A percentile compares a stretch with the other conserved stretches of the same genome.
Conservation (phyloP, 2,329 filamentous ascomycete species). For the Sclerotinia sclerotiorum region DNA sequence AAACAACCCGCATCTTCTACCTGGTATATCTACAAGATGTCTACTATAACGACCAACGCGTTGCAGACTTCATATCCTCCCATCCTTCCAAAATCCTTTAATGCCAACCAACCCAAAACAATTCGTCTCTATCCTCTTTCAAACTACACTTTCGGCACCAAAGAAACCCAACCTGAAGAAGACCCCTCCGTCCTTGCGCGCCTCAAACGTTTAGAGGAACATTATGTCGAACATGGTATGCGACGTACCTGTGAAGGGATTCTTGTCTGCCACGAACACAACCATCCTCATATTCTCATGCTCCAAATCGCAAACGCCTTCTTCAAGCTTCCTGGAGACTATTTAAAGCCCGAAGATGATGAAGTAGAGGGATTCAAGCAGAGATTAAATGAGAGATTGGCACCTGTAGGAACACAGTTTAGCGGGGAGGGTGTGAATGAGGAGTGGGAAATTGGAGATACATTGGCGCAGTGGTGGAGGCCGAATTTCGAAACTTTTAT, state of each 20-base stretch:
- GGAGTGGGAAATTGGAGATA: slow-evolving; percentile 94
- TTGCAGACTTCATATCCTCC: slow-evolving; percentile 79
- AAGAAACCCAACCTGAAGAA: slow-evolving; percentile 97
- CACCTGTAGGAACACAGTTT: slow-evolving; percentile 81
- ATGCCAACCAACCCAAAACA: slow-evolving; percentile 82
- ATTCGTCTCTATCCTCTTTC: slow-evolving; percentile 92
- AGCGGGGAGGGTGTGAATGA: slow-evolving; percentile 84
- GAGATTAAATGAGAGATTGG: slow-evolving; percentile 87
- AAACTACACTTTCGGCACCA: slow-evolving; percentile 98
- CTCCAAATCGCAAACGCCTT: slow-evolving; percentile 99
- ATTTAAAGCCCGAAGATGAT: slow-evolving; percentile 83
- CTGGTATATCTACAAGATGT: slow-evolving; percentile 57
- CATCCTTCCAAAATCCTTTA: slow-evolving; percentile 78
- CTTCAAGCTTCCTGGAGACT: slow-evolving; percentile 98
- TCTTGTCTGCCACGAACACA: slow-evolving; percentile 97
- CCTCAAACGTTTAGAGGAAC: slow-evolving; percentile 90
- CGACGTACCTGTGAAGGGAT: slow-evolving; percentile 95
- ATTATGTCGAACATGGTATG: slow-evolving; percentile 92
- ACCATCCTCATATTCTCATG: slow-evolving; percentile 98
- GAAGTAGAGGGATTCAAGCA: slow-evolving; percentile 94
- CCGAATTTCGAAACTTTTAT: slow-evolving; percentile 99
- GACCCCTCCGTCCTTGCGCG: slow-evolving; percentile 93
- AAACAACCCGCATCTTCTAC: not conserved
- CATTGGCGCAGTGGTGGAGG: slow-evolving; percentile 96
- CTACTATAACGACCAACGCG: slow-evolving; percentile 74